Percentiles rank a stretch among this genome's conserved stretches.
phyloP scores from a whole-genome alignment of 495 filamentous ascomycete genomes.

The Staphylotrichum longicolle region DNA sequence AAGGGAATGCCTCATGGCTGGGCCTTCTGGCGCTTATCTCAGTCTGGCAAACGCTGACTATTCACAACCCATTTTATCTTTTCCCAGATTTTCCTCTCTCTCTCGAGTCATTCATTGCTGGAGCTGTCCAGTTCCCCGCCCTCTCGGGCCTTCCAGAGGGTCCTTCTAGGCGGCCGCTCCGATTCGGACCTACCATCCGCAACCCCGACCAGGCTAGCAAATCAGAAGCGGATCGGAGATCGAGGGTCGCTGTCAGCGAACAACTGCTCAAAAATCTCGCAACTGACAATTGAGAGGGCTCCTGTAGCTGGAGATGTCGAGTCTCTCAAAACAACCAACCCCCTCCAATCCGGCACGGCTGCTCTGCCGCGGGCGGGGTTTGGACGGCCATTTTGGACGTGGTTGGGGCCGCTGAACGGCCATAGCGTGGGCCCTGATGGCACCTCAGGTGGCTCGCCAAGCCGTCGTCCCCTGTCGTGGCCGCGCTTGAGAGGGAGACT shows the following conservation, averaged over 20 bases:
- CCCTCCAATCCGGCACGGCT: constrained; percentile 14
- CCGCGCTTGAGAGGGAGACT: constrained; percentile 26
- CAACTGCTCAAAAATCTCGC: constrained; percentile 7
- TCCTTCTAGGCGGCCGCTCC: background rate
- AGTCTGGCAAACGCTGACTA: too few relatives aligned
- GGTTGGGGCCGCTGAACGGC: background rate
- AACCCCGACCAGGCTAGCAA: background rate
- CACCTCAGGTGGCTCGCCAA: constrained; percentile 18
- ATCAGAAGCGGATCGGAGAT: background rate
- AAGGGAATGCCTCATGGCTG: too few relatives aligned
- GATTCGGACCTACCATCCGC: background rate
- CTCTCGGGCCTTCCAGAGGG: background rate
- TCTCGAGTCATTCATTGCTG: too few relatives aligned
- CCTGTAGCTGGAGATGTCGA: background rate
- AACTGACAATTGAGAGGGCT: background rate
- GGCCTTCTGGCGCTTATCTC: too few relatives aligned
- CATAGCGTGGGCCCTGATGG: background rate
- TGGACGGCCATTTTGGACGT: background rate
- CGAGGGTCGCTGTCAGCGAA: background rate
- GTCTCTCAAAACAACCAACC: background rate
- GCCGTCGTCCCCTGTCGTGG: constrained; percentile 22
- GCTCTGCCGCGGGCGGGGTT: constrained; percentile 14
- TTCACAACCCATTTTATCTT: too few relatives aligned
- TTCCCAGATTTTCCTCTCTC: too few relatives aligned
- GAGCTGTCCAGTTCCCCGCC: background rate